A percentile compares a stretch with the other conserved stretches of the same genome.
Conservation (phyloP, 2,329 filamentous ascomycete species). For the Eutypa lata region DNA sequence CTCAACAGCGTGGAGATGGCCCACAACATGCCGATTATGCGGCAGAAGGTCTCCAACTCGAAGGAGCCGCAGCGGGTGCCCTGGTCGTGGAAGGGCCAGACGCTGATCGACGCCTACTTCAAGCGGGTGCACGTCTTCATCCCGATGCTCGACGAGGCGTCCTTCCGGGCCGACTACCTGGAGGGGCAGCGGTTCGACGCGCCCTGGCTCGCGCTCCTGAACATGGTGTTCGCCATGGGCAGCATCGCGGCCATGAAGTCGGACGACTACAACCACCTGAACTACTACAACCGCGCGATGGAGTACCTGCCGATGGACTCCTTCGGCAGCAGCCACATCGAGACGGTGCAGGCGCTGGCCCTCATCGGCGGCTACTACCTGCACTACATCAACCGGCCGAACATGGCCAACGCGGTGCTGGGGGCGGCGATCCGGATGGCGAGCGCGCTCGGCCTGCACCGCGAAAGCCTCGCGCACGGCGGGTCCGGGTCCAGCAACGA, state of each 20-base stretch:
- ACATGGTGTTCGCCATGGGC: conserved; percentile 75
- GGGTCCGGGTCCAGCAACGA: conserved; percentile 35
- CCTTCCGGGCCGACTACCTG: conserved; percentile 64
- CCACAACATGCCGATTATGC: conserved; percentile 41
- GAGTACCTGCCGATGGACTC: conserved; percentile 64
- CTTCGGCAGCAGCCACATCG: conserved; percentile 68
- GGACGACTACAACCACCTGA: conserved; percentile 64
- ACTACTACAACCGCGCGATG: conserved; percentile 67
- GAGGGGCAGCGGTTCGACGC: conserved; percentile 61
- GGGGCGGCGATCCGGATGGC: conserved; percentile 72
- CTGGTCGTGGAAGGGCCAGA: conserved; percentile 64
- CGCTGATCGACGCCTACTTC: conserved; percentile 73
- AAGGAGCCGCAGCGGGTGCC: conserved; percentile 49
- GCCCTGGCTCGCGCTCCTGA: conserved; percentile 69
- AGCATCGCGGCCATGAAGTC: conserved; percentile 65
- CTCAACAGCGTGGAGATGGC: conserved; percentile 45
- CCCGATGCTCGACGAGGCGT: conserved; percentile 70
- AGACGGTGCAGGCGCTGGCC: conserved; percentile 68
- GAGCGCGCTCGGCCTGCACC: conserved; percentile 69
- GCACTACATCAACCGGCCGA: conserved; percentile 74
- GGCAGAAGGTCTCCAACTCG: conserved; percentile 39
- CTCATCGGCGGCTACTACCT: conserved; percentile 74
- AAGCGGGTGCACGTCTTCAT: conserved; percentile 69
- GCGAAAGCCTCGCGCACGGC: conserved; percentile 50
- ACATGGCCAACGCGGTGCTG: conserved; percentile 71